phyloP scores from a whole-genome alignment of 805 yeast species.

The Candida ponderosae region DNA sequence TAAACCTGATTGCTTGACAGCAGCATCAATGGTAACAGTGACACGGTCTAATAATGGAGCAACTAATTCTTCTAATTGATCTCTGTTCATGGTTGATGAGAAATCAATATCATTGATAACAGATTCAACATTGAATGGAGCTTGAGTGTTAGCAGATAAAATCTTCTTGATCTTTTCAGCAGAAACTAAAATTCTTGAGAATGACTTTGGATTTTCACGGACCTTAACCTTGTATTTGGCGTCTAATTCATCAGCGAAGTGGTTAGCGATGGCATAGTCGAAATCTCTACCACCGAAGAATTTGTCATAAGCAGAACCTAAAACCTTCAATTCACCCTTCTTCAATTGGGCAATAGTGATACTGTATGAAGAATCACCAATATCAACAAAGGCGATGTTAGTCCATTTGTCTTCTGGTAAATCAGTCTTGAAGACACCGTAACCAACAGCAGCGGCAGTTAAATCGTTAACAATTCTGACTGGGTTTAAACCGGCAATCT shows the following conservation, averaged over 20 bases:
- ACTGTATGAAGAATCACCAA: conserved; percentile 94
- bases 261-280: conserved; percentile 89
- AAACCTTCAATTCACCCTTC: conserved; percentile 91
- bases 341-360: conserved; percentile 85
- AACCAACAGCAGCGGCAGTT: conserved; percentile 98
- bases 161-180: conserved; percentile 94
- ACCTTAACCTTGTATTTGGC: conserved; percentile 91
- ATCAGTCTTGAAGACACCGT: conserved; percentile 97
- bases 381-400: conserved; percentile 88
- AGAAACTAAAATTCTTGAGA: conserved; percentile 84
- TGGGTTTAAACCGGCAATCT: conserved; percentile 95
- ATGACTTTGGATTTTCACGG: conserved; percentile 87
- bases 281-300: conserved; percentile 98
- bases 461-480: conserved; percentile 96
- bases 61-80: conserved; percentile 85
- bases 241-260: conserved; percentile 89
- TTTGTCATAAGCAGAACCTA: conserved; percentile 90
- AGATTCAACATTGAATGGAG: conserved; percentile 93
- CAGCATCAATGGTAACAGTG: conserved; percentile 69
- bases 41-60: conserved; percentile 74
- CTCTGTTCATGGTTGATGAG: conserved; percentile 80
- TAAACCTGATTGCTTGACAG: conserved; percentile 74
- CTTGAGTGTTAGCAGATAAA: conserved; percentile 88
- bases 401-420: conserved; percentile 91
- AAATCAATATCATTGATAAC: conserved; percentile 97